A percentile compares a stretch with the other conserved stretches of the same genome.
These are phyloP conservation scores for Cutaneotrichosporon cavernicola DNA, from an alignment of 1,284 basidiomycete species.

Conservation along the genomic window DNA sequence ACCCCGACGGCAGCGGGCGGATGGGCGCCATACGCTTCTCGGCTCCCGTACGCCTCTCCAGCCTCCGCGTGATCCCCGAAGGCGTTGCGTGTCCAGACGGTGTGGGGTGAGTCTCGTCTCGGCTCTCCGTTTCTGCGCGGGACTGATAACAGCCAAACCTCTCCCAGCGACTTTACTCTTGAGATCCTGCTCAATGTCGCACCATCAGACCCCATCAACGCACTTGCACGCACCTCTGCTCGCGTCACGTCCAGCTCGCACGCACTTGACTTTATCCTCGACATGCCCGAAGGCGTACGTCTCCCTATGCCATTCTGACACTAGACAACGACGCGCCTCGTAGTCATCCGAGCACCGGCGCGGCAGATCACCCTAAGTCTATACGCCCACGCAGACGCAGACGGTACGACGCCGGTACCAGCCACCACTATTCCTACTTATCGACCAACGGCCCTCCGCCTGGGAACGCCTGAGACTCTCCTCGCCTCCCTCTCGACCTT, in stretches of 20 bases:
- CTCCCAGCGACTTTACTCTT: slow-evolving; percentile 11
- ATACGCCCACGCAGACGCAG: slow-evolving; percentile 12
- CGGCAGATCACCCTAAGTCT: slow-evolving; percentile 16
- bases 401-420: not conserved
- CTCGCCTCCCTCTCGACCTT: slow-evolving; percentile 1
- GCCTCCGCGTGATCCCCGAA: slow-evolving; percentile 14
- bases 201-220: slow-evolving; percentile 18
- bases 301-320: not conserved
- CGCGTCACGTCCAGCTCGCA: slow-evolving; percentile 8
- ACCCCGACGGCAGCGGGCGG: slow-evolving; percentile 6
- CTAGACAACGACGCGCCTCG: slow-evolving; percentile 19
- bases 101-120: slow-evolving; percentile 18
- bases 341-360: slow-evolving; percentile 17
- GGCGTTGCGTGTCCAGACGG: slow-evolving; percentile 14
- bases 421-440: not conserved
- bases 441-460: slow-evolving; percentile 4
- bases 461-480: not conserved
- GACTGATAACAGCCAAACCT: slow-evolving; percentile 18
- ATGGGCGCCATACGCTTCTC: slow-evolving; percentile 19
- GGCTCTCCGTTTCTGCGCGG: no score
- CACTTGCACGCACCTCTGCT: slow-evolving; percentile 11
- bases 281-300: slow-evolving; percentile 20
- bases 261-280: slow-evolving; percentile 14
- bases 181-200: slow-evolving; percentile 20
- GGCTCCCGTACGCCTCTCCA: slow-evolving; percentile 10